These are phyloP conservation scores for Candida sakaeoensis DNA, from an alignment of 805 yeast genomes.

Conservation along the genomic window DNA sequence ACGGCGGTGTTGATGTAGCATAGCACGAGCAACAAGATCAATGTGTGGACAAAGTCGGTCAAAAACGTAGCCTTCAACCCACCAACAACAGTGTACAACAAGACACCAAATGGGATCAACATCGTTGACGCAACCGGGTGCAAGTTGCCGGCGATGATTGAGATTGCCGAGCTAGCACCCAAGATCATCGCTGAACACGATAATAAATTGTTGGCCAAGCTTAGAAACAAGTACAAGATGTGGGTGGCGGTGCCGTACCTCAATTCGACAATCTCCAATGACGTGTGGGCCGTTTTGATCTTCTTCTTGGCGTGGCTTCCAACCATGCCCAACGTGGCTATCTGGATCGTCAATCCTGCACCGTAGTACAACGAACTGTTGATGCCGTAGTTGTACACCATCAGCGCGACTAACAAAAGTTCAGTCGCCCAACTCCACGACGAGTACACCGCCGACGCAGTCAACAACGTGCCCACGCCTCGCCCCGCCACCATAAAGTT, in stretches of 20 bases:
- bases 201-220: constrained; percentile 21
- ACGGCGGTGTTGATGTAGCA: constrained; percentile 25
- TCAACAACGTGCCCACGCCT: constrained; percentile 19
- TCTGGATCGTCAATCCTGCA: constrained; percentile 25
- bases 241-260: constrained; percentile 24
- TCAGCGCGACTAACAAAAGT: constrained; percentile 21
- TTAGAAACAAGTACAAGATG: constrained; percentile 21
- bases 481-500: constrained; percentile 26
- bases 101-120: constrained; percentile 35
- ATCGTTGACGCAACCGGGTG: constrained; percentile 25
- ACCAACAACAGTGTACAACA: constrained; percentile 46
- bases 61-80: constrained; percentile 51
- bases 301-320: constrained; percentile 27
- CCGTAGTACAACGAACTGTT: constrained; percentile 22
- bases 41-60: constrained; percentile 39
- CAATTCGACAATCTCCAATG: constrained; percentile 26
- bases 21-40: constrained; percentile 21
- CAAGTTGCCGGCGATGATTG: constrained; percentile 25
- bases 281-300: constrained; percentile 26
- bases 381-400: constrained; percentile 24
- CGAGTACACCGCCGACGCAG: constrained; percentile 22
- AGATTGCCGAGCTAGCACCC: constrained; percentile 26
- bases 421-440: constrained; percentile 31
- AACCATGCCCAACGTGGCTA: constrained; percentile 21
- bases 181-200: constrained; percentile 26